Evolutionary conservation across 768 basidiomycete species (phyloP), one percentile per base, ranked within the genome.

Genomic region (Tulasnella sp.): DNA sequence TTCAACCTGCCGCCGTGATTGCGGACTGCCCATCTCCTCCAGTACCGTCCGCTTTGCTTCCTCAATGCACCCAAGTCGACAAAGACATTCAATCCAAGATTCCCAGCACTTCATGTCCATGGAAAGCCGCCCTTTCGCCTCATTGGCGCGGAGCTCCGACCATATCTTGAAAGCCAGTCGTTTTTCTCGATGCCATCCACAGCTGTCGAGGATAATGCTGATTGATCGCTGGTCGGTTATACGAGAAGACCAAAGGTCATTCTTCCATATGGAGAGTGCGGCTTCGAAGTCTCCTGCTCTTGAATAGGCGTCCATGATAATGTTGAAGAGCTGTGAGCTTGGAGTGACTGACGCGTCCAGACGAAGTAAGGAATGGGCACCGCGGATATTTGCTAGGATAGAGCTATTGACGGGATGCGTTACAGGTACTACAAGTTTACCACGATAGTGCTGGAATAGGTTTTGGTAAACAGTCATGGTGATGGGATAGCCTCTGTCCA

Each of bases 301-400:
- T 58, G 84, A 79, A 64, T 92, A 96, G 0, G 86, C 79, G 63
- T 87, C 77, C 83, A 95, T 87, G 55, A 95, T 67, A 59, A 85
- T 77, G 61, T 90, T 92, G 74, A 83, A 80, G 10, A 89, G 69
- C 2, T 69, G 64, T 10, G 69, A 65, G 57, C 89, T 81, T 2
- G 87, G 82, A 7, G 79, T 72, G 51, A 91, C 65, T n/a, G 76
- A 72, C 12, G 81, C 71, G 59, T 91, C 87, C 35, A 91, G 69
- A n/a, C 78, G 80, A 60, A 93, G 71, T 50, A 77, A 69, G 53
- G 83, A 76, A 62, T 92, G 87, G 6, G 80, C 71, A 7, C 78
- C 75, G 20, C 77, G 75, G 35, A 81, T 55, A 12, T 61, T 50
- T 15, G 56, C 45, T 0, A 59, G 33, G 9, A 34, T 19, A 40